A percentile compares a stretch with the other conserved stretches of the same genome.
phyloP scores from a whole-genome alignment of 306 rosid genomes.

The Potentilla sterilis region DNA sequence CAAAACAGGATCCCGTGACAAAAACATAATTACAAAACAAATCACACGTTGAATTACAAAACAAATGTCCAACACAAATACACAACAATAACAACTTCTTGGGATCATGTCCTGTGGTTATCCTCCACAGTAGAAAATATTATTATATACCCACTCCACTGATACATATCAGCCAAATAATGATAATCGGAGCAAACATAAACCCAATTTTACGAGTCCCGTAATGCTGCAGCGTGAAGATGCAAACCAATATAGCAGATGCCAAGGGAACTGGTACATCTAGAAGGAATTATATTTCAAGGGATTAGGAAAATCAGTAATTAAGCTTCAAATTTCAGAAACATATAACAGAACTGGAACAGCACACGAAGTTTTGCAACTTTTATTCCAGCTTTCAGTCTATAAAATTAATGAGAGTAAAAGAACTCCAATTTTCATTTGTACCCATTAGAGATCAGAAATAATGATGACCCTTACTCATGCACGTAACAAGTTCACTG shows the following conservation, averaged over 20 bases:
- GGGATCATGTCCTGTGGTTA: no score
- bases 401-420: neutral
- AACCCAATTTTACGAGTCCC: slow-evolving; percentile 75
- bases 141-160: slow-evolving; percentile 55
- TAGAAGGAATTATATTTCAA: slow-evolving; percentile 30
- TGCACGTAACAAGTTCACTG: neutral
- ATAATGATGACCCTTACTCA: neutral
- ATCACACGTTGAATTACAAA: no score
- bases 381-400: neutral
- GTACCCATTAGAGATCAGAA: neutral
- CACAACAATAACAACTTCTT: no score
- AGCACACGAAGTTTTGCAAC: neutral
- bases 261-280: slow-evolving; percentile 76
- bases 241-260: slow-evolving; percentile 63
- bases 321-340: neutral
- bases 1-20: no score
- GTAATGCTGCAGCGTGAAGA: slow-evolving; percentile 67
- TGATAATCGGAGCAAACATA: slow-evolving; percentile 76
- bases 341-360: neutral
- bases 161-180: slow-evolving; percentile 56
- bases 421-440: neutral
- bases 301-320: neutral
- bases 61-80: no score
- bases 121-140: slow-evolving; percentile 46
- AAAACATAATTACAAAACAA: no score